Base-by-base conservation (phyloP, 176 grass and related monocot genomes). In the Miscanthus lutarioriparius region DNA sequence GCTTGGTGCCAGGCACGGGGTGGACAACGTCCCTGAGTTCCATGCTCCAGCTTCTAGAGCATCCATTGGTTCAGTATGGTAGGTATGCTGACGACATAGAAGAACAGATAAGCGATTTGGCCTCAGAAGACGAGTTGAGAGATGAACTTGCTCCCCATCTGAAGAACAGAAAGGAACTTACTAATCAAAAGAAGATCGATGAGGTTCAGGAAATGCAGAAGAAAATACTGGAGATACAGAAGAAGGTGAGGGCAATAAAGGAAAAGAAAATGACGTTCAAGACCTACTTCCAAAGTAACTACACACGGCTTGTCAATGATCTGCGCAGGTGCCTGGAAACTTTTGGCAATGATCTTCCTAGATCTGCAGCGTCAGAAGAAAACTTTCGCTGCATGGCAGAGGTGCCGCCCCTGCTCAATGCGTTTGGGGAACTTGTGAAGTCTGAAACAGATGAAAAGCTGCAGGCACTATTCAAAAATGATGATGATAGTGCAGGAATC, bases 21-120 rank as follows among this genome's bases (percentile, higher is more conserved):
- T 94, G 92, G 91, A 58, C 19, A 3, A 8, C 40, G 7, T 77
- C 37, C 4, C 13, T 97, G 59, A 82, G 26, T 79, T 93, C 91
- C 7, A 86, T 91, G 89, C 25, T 82, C 1, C 41, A 7, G 4
- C 54, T 93, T 90, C 82, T 95, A 0, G 66, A 93, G 72, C 45
- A 93, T 23, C 87, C 90, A 8, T 22, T 70, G 47, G 41, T 43
- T 74, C 62, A 83, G n/a, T 93, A 93, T 67, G 40, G 10, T 12
- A 39, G 32, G 1, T 94, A 88, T 22, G 39, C 47, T 0, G 1
- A 88, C 5, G 2, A 12, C 17, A 65, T 70, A 4, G 9, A 85
- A 3, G 19, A 2, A 0, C 0, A 32, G 44, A 84, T 9, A 38
- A 17, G 1, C 0, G 19, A n/a, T 0, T 3, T 76, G 27, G 63